A percentile compares a stretch with the other conserved stretches of the same genome.
phyloP scores from a whole-genome alignment of 306 rosid species.

The Abrus pulchellus region DNA sequence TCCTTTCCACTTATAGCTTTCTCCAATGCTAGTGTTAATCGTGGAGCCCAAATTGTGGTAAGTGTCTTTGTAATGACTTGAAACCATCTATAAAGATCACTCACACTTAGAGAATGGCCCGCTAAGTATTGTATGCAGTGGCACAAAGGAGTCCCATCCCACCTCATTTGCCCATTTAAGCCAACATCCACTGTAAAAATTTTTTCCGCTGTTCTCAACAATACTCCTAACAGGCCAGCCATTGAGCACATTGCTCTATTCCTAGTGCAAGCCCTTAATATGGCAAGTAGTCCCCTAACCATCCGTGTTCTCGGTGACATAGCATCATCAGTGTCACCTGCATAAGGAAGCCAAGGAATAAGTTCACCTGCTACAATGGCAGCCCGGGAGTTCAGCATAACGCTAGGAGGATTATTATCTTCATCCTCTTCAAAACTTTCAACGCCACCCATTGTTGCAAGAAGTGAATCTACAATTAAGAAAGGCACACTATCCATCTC shows the following conservation, averaged over 20 bases:
- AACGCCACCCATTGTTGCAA: conserved; percentile 99
- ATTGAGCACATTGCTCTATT: conserved; percentile 97
- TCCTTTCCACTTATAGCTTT: conserved; percentile 93
- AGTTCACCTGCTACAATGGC: conserved; percentile 95
- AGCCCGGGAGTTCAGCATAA: conserved; percentile 98
- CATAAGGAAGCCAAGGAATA: conserved; percentile 94
- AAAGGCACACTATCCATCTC: conserved; percentile 78
- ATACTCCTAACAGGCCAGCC: conserved; percentile 92
- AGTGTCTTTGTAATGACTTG: conserved; percentile 79
- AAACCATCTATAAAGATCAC: conserved; percentile 86
- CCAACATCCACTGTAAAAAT: conserved; percentile 73
- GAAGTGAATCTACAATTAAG: conserved; percentile 92
- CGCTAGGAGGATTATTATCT: conserved; percentile 95
- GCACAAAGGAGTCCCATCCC: conserved; percentile 97
- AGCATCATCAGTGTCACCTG: conserved; percentile 68
- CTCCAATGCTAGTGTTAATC: conserved; percentile 87
- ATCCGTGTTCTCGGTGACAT: conserved; percentile 98
- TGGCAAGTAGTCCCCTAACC: conserved; percentile 94
- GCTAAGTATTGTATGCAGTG: conserved; percentile 93
- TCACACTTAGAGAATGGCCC: conserved; percentile 83
- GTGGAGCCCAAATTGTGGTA: conserved; percentile 80
- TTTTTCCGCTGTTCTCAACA: conserved; percentile 84
- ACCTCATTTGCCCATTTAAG: conserved; percentile 69
- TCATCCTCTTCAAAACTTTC: conserved; percentile 98
- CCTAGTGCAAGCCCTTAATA: conserved; percentile 96